Conservation (phyloP, 495 filamentous ascomycete species). For the Bacidia rubella region DNA sequence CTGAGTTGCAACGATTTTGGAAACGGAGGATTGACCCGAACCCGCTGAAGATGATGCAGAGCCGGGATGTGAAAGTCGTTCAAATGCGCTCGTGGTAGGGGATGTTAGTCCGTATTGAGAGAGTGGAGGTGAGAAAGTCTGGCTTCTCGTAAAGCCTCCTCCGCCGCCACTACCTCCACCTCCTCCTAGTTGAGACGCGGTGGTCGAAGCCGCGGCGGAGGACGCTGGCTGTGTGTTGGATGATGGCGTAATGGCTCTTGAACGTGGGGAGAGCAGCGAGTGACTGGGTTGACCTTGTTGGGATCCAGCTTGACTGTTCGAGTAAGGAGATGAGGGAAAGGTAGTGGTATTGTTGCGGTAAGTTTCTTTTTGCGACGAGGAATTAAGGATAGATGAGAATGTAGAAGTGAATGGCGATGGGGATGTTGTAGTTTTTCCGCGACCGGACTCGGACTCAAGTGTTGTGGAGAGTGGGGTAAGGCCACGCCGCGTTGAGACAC, state of each 20-base stretch:
- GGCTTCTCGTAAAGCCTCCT: conserved; percentile 41
- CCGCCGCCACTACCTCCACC: conserved; percentile 42
- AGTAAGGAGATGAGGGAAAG: conserved; percentile 38
- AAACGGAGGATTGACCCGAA: conserved; percentile 37
- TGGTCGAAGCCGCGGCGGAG: conserved; percentile 41
- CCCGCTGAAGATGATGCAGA: conserved; percentile 22
- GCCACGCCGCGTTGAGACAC: conserved; percentile 44
- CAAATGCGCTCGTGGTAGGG: conserved; percentile 42
- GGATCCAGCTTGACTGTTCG: conserved; percentile 44
- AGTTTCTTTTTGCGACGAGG: conserved; percentile 32
- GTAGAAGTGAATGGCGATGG: conserved; percentile 38
- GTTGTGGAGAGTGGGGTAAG: conserved; percentile 49
- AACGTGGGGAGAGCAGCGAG: conserved; percentile 45
- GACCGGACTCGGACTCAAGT: conserved; percentile 32
- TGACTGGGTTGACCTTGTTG: conserved; percentile 39
- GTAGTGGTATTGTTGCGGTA: conserved; percentile 35
- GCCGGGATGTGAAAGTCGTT: conserved; percentile 28
- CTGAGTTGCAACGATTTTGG: conserved; percentile 88
- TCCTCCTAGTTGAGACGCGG: conserved; percentile 36
- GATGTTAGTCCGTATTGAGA: conserved; percentile 48
- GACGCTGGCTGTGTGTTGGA: conserved; percentile 46
- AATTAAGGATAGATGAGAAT: conserved; percentile 44
- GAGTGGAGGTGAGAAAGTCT: conserved; percentile 49
- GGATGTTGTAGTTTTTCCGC: conserved; percentile 32
- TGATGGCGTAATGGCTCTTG: conserved; percentile 47